Percentiles rank a stretch among this genome's conserved stretches.
phyloP scores from a whole-genome alignment of 257 asterid species.

The Solanum medicagineum region DNA sequence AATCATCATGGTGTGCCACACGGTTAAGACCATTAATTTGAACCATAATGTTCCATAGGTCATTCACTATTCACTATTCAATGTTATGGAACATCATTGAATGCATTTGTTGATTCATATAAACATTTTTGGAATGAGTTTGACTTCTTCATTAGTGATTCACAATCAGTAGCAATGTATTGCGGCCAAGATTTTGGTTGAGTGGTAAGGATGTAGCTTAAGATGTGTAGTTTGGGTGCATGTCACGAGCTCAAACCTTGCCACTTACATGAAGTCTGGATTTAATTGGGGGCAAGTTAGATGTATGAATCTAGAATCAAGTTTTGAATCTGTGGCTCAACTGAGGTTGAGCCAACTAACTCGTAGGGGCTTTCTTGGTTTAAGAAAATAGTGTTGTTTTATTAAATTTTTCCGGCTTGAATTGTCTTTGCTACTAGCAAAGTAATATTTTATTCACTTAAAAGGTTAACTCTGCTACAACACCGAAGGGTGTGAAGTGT shows the following conservation, averaged over 20 bases:
- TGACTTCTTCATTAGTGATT: neutral
- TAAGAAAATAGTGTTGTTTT: neutral
- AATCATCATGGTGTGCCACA: neutral
- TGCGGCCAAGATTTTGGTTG: neutral
- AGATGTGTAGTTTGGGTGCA: neutral
- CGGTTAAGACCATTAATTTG: neutral
- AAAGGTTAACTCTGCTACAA: neutral
- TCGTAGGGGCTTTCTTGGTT: neutral
- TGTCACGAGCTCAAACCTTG: neutral
- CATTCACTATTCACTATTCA: neutral
- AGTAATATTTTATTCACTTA: neutral
- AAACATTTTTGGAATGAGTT: neutral
- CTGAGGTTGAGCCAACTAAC: neutral
- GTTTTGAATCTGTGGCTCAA: neutral
- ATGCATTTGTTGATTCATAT: neutral
- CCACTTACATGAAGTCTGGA: neutral
- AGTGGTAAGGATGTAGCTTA: neutral
- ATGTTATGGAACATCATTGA: neutral
- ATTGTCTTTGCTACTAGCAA: neutral
- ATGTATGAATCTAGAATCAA: neutral
- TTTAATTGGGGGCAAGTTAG: neutral
- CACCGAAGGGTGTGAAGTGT: neutral
- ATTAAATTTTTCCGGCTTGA: neutral
- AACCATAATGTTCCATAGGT: neutral
- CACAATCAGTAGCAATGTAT: neutral